Evolutionary conservation across 495 filamentous ascomycete species (phyloP).

Genomic region (Lepraria neglecta): DNA sequence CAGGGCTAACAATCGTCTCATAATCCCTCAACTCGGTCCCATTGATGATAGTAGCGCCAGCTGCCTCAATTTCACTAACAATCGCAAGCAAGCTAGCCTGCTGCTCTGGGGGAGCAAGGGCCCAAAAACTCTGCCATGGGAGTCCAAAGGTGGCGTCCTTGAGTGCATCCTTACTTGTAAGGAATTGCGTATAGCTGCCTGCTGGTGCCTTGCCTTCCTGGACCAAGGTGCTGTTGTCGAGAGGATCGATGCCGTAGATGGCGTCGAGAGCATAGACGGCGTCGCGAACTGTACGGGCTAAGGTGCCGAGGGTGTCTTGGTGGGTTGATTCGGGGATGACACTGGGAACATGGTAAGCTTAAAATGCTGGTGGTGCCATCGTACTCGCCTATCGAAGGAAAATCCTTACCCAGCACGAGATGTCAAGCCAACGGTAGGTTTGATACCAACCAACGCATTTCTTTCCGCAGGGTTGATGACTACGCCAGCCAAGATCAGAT

Average conservation of each 20-base stretch:
- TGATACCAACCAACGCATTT: conserved; percentile 60
- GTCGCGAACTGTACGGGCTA: conserved; percentile 60
- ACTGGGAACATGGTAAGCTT: conserved; percentile 23
- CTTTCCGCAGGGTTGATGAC: conserved; percentile 65
- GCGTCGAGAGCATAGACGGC: conserved; percentile 59
- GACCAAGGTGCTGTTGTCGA: conserved; percentile 55
- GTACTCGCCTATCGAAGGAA: background rate
- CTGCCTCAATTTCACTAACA: conserved; percentile 47
- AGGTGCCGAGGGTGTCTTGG: conserved; percentile 61
- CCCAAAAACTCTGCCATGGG: conserved; percentile 66
- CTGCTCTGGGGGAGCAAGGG: conserved; percentile 47
- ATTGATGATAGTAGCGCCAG: conserved; percentile 65
- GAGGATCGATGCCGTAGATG: conserved; percentile 55
- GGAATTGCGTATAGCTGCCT: conserved; percentile 50
- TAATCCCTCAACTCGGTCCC: conserved; percentile 60
- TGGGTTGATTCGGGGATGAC: conserved; percentile 61
- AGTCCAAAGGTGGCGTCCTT: conserved; percentile 61
- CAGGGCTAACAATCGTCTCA: conserved; percentile 52
- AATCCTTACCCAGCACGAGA: conserved; percentile 44
- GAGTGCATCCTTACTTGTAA: conserved; percentile 47
- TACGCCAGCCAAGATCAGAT: conserved; percentile 9
- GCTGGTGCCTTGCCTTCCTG: conserved; percentile 48
- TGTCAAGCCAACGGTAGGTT: conserved; percentile 60
- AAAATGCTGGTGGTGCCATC: background rate
- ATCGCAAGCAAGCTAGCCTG: conserved; percentile 47